Evolutionary conservation across 352 stramenopile genomes (phyloP).

Genomic region (Phytophthora sp.): DNA sequence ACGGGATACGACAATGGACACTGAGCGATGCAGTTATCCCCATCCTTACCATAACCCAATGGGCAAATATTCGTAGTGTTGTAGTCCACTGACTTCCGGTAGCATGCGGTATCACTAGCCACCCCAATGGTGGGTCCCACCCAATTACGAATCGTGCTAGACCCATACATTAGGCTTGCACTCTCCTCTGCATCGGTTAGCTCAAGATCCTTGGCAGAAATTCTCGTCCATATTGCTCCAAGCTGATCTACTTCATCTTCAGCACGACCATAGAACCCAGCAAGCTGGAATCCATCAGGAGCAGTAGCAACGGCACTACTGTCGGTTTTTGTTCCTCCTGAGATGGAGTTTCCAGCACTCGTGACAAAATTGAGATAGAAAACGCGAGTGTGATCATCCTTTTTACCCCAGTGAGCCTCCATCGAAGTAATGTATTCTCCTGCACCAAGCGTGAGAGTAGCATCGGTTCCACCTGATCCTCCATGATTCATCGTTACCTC

Average conservation of each 20-base stretch:
- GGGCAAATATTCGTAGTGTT: constrained; percentile 34
- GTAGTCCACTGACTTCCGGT: constrained; percentile 25
- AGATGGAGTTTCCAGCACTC: constrained; percentile 25
- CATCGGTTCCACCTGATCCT: constrained; percentile 13
- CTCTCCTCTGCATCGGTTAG: constrained; percentile 10
- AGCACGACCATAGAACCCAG: constrained; percentile 23
- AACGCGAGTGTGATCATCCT: constrained; percentile 25
- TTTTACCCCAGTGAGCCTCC: constrained; percentile 32
- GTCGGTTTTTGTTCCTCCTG: constrained; percentile 24
- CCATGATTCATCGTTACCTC: constrained; percentile 28
- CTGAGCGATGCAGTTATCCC: constrained; percentile 24
- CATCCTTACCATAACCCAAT: constrained; percentile 29
- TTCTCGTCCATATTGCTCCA: constrained; percentile 33
- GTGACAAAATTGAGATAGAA: constrained; percentile 32
- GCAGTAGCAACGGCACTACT: constrained; percentile 14
- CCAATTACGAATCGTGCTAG: constrained; percentile 32
- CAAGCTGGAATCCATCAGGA: constrained; percentile 25
- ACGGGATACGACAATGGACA: constrained; percentile 43
- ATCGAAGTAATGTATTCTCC: constrained; percentile 31
- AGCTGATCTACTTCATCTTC: constrained; percentile 35
- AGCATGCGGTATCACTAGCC: constrained; percentile 25
- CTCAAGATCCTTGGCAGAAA: constrained; percentile 12
- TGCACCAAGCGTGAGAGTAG: constrained; percentile 17
- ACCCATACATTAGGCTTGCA: constrained; percentile 12
- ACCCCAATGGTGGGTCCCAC: constrained; percentile 24